Evolutionary conservation across 495 filamentous ascomycete species (phyloP).

Genomic region (Amorphotheca resinae): DNA sequence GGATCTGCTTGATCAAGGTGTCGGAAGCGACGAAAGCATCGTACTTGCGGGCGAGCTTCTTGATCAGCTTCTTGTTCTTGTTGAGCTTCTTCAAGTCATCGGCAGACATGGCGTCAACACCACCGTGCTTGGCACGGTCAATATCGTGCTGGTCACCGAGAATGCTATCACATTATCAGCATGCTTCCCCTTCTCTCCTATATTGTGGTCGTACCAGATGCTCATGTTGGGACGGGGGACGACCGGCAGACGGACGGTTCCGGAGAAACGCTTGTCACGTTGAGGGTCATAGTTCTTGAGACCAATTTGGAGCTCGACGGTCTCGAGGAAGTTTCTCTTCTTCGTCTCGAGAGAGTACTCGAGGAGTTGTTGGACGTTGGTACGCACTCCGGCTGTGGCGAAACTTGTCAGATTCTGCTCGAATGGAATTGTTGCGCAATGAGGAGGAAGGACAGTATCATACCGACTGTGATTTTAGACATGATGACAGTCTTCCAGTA

Average conservation of each 20-base stretch:
- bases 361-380: slow-evolving; percentile 79
- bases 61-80: slow-evolving; percentile 99
- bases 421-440: not conserved
- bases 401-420: slow-evolving; percentile 15
- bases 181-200: slow-evolving; percentile 12
- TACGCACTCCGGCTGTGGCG: slow-evolving; percentile 79
- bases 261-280: slow-evolving; percentile 99
- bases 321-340: slow-evolving; percentile 99
- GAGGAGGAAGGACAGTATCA: slow-evolving; percentile 21
- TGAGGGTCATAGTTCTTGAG: slow-evolving; percentile 99
- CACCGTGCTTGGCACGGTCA: slow-evolving; percentile 96
- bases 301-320: slow-evolving; percentile 91
- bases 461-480: slow-evolving; percentile 84
- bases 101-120: slow-evolving; percentile 90
- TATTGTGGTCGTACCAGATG: slow-evolving; percentile 56
- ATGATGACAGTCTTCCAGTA: slow-evolving; percentile 64
- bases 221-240: slow-evolving; percentile 88
- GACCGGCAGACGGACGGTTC: slow-evolving; percentile 86
- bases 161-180: slow-evolving; percentile 40
- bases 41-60: slow-evolving; percentile 99
- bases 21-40: slow-evolving; percentile 98
- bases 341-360: slow-evolving; percentile 93
- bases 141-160: slow-evolving; percentile 99
- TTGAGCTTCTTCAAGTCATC: slow-evolving; percentile 99
- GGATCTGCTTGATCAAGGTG: slow-evolving; percentile 96